Evolutionary conservation across 495 filamentous ascomycete genomes (phyloP).

Genomic region (Lophiotrema nucula): DNA sequence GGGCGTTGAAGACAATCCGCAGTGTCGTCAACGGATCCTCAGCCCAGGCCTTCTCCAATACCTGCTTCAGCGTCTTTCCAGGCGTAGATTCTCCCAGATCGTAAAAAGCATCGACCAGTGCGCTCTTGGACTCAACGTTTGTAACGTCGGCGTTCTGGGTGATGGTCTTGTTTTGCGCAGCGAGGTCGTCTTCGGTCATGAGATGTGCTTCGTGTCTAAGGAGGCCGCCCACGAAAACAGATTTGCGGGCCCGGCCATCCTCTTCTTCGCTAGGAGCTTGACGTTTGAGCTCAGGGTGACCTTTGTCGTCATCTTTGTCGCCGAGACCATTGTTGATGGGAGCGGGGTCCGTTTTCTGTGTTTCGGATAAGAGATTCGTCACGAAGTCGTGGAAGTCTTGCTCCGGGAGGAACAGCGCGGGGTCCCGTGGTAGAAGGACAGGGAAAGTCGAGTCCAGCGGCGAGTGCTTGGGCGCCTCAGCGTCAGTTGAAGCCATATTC

Average conservation of each 20-base stretch:
- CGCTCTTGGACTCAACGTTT: slow-evolving; percentile 41
- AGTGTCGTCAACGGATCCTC: slow-evolving; percentile 45
- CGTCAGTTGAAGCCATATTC: background rate
- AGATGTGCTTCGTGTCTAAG: slow-evolving; percentile 14
- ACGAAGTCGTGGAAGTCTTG: slow-evolving; percentile 35
- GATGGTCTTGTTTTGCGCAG: slow-evolving; percentile 43
- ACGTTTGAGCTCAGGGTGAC: too few relatives aligned
- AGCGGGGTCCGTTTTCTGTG: background rate
- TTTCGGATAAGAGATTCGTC: background rate
- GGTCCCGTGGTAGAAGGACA: slow-evolving; percentile 41
- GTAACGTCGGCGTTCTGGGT: slow-evolving; percentile 47
- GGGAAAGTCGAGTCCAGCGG: slow-evolving; percentile 43
- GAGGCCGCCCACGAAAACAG: slow-evolving; percentile 38
- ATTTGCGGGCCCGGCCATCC: slow-evolving; percentile 6
- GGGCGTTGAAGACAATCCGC: slow-evolving; percentile 53
- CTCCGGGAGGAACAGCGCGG: slow-evolving; percentile 37
- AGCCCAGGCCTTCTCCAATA: slow-evolving; percentile 46
- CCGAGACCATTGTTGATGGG: too few relatives aligned
- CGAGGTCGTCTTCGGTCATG: slow-evolving; percentile 22
- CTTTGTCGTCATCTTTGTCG: too few relatives aligned
- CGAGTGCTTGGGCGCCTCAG: slow-evolving; percentile 11
- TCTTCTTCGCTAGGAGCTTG: too few relatives aligned
- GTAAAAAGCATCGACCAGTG: slow-evolving; percentile 47
- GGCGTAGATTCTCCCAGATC: slow-evolving; percentile 44
- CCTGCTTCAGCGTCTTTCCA: slow-evolving; percentile 33